Evolutionary conservation across 2,329 filamentous ascomycete genomes (phyloP).

Genomic region (Botrytis cinerea): DNA sequence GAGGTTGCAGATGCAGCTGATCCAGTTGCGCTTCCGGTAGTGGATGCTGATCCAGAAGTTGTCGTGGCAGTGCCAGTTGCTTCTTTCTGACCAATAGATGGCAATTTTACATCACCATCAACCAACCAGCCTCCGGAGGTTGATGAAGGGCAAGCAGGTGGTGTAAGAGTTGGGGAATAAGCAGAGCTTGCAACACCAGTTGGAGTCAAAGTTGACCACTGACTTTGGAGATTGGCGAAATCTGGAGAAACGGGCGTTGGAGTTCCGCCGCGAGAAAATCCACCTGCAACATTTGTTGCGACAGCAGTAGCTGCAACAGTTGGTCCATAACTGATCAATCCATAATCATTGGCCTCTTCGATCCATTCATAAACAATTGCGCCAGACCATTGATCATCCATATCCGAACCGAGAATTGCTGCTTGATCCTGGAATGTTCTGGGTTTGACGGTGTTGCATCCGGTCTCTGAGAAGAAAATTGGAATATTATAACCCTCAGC

Average conservation of each 20-base stretch:
- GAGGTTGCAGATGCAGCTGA: constrained; percentile 43
- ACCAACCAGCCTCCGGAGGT: constrained; percentile 73
- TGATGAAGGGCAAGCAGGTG: constrained; percentile 69
- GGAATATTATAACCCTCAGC: constrained; percentile 75
- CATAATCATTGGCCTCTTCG: constrained; percentile 79
- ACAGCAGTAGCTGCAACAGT: constrained; percentile 54
- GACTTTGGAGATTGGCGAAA: constrained; percentile 72
- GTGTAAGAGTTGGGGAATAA: constrained; percentile 65
- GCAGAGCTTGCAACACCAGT: constrained; percentile 65
- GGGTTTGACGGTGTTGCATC: constrained; percentile 68
- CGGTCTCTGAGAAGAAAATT: constrained; percentile 88
- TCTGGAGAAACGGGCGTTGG: constrained; percentile 75
- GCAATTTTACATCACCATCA: constrained; percentile 67
- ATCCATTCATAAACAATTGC: constrained; percentile 91
- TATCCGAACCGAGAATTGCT: constrained; percentile 73
- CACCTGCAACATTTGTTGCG: constrained; percentile 60
- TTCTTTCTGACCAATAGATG: constrained; percentile 57
- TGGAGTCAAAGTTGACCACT: constrained; percentile 74
- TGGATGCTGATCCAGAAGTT: constrained; percentile 41
- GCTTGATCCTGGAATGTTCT: constrained; percentile 71
- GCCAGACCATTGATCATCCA: constrained; percentile 71
- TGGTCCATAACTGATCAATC: constrained; percentile 74
- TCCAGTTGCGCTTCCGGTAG: constrained; percentile 36
- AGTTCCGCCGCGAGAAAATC: constrained; percentile 69
- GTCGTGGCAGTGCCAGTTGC: constrained; percentile 37